Base-by-base conservation (phyloP, 495 filamentous ascomycete species). In the Hyphodiscus hymeniophilus region DNA sequence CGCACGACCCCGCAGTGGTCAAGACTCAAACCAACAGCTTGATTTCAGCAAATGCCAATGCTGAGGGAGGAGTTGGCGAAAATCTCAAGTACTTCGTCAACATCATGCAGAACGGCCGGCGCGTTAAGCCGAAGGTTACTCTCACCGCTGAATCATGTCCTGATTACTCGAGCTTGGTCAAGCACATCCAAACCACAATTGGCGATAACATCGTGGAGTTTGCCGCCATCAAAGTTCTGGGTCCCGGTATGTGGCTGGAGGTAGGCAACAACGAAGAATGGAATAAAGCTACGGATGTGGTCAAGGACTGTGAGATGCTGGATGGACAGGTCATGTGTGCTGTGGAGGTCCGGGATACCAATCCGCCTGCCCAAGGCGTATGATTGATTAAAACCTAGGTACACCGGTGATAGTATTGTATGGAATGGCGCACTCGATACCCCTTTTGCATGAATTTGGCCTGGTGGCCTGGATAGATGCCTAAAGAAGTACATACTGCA, bases 221-320 rank as follows among this genome's bases (percentile, higher is more conserved):
- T 52, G 23, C 47, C 44, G 3, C 28, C 48, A n/a, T 55, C 48
- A 17, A 55, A 38, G 23, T 49, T 17, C 47, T 53, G 16, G 47
- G 41, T 33, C 48, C 72, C 0, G 56, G 68, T 35, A 71, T 73
- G 3, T 40, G 75, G 24, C 42, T 62, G 4, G 22, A 51, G 6
- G 56, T 74, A 7, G 52, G 64, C 0, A 64, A 48, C 21, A 67
- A 74, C 42, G 66, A 67, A 35, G 66, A 69, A 16, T 76, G 73
- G 74, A 62, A 58, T 1, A 59, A 70, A 34, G 66, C 67, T 12
- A 56, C 74, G 7, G 54, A 66, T 18, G 59, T 62, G n/a, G 63
- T 70, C 10, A 61, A 63, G 30, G 64, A 65, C 11, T 62, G 65
- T n/a, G 73, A 74, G 13, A 76, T 72, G 73, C 71, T 77, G 70